Percentiles rank a stretch among this genome's conserved stretches.
Evolutionary conservation across 257 asterid species (phyloP).

Genomic region (Vinca minor): DNA sequence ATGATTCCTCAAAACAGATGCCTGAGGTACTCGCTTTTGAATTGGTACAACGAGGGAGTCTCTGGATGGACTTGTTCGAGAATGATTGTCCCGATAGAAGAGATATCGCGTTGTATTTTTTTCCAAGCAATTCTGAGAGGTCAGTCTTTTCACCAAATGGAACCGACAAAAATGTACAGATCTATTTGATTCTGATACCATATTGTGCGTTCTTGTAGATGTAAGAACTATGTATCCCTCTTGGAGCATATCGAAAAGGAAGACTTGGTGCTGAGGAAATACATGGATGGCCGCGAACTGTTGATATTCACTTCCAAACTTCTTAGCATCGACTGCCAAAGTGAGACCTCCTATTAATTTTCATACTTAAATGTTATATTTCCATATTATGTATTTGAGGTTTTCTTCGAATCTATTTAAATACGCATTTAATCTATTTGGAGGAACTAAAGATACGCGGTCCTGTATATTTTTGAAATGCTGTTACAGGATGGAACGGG

Average conservation of each 20-base stretch:
- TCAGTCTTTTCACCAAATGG: slow-evolving; percentile 10
- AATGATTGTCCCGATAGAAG: slow-evolving; percentile 31
- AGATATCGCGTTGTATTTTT: slow-evolving; percentile 56
- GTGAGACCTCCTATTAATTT: slow-evolving; percentile 27
- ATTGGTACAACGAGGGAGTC: slow-evolving; percentile 29
- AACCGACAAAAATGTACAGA: not conserved
- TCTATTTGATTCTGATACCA: not conserved
- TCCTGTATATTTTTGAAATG: not conserved
- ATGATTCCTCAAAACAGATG: slow-evolving; percentile 46
- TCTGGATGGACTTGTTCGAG: slow-evolving; percentile 32
- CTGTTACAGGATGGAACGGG: slow-evolving; percentile 45
- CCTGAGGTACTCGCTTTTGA: slow-evolving; percentile 49
- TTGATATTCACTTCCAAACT: slow-evolving; percentile 52
- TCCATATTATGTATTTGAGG: not conserved
- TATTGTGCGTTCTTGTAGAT: slow-evolving; percentile 27
- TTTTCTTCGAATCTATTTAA: not conserved
- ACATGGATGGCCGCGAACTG: slow-evolving; percentile 47
- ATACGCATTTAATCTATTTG: not conserved
- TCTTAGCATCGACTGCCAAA: slow-evolving; percentile 39
- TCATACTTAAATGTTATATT: not conserved
- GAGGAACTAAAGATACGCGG: not conserved
- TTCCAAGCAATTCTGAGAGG: slow-evolving; percentile 46
- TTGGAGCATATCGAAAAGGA: slow-evolving; percentile 29
- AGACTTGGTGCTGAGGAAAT: slow-evolving; percentile 42
- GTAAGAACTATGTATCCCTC: slow-evolving; percentile 30